Conservation (phyloP, 2,329 filamentous ascomycete genomes). For the Penicillium sp. region DNA sequence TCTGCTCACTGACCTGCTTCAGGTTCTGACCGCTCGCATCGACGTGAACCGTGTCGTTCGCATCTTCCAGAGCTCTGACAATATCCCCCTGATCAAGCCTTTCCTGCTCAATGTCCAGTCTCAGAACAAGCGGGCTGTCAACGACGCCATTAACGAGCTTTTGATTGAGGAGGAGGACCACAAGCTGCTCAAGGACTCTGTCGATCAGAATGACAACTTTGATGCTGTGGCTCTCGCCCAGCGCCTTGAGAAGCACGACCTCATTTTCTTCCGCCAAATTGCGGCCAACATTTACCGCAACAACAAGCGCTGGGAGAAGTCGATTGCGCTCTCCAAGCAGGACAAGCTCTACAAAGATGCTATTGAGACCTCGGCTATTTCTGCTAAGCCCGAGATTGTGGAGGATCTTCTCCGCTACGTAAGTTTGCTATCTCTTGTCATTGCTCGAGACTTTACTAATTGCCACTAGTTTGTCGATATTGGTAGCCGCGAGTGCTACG, state of each 20-base stretch:
- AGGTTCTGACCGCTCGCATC: slow-evolving; percentile 86
- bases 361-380: slow-evolving; percentile 94
- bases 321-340: slow-evolving; percentile 94
- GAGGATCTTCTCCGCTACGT: slow-evolving; percentile 96
- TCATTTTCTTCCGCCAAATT: slow-evolving; percentile 99
- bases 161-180: slow-evolving; percentile 99
- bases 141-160: slow-evolving; percentile 95
- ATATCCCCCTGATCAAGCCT: slow-evolving; percentile 96
- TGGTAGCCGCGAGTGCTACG: slow-evolving; percentile 97
- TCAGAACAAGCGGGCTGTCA: slow-evolving; percentile 98
- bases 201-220: slow-evolving; percentile 99
- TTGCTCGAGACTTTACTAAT: slow-evolving; percentile 34
- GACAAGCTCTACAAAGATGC: slow-evolving; percentile 99
- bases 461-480: slow-evolving; percentile 87
- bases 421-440: slow-evolving; percentile 54
- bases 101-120: slow-evolving; percentile 95
- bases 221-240: slow-evolving; percentile 89
- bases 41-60: slow-evolving; percentile 99
- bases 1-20: slow-evolving; percentile 90
- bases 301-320: slow-evolving; percentile 99
- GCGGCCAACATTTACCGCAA: slow-evolving; percentile 98
- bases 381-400: slow-evolving; percentile 84
- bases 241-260: slow-evolving; percentile 92
- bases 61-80: slow-evolving; percentile 98
- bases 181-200: slow-evolving; percentile 96